Evolutionary conservation across 495 filamentous ascomycete genomes (phyloP).

Genomic region (Daldinia concentrica): DNA sequence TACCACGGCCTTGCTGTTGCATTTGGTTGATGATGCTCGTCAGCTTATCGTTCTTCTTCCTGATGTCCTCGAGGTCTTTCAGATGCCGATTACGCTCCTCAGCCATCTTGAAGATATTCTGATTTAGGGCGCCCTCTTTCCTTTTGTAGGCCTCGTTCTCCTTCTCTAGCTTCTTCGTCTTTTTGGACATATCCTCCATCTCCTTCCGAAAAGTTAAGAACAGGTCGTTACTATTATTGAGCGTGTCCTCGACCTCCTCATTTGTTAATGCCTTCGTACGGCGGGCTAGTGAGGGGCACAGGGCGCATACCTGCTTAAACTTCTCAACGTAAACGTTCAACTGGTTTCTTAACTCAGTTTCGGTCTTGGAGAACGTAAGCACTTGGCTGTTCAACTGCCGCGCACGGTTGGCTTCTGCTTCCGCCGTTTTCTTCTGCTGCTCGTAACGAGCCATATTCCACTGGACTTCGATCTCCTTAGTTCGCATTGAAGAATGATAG

Average conservation of each 20-base stretch:
- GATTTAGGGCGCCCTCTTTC: constrained; percentile 92
- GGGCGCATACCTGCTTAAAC: constrained; percentile 90
- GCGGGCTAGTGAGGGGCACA: constrained; percentile 42
- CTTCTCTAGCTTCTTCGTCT: constrained; percentile 96
- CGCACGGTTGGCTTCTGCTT: constrained; percentile 78
- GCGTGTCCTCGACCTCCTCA: constrained; percentile 92
- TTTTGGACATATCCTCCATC: constrained; percentile 99
- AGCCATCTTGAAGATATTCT: constrained; percentile 97
- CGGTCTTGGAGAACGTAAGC: constrained; percentile 94
- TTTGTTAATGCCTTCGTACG: constrained; percentile 47
- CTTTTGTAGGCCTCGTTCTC: constrained; percentile 91
- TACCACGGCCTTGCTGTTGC: constrained; percentile 86
- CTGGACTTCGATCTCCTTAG: constrained; percentile 96
- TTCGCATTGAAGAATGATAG: constrained; percentile 86
- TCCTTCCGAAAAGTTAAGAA: constrained; percentile 98
- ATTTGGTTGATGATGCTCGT: constrained; percentile 92
- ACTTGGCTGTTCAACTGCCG: constrained; percentile 89
- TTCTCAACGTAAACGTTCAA: constrained; percentile 99
- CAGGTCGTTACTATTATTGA: constrained; percentile 98
- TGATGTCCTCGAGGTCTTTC: constrained; percentile 79
- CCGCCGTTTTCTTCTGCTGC: constrained; percentile 85
- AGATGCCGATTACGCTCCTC: constrained; percentile 88
- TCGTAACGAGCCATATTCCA: constrained; percentile 87
- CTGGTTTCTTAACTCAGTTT: constrained; percentile 90
- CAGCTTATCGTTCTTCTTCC: constrained; percentile 90